Evolutionary conservation across 2,329 filamentous ascomycete species (phyloP), one percentile per base, ranked within the genome.

Genomic region (Penicillium fuscoglaucum): DNA sequence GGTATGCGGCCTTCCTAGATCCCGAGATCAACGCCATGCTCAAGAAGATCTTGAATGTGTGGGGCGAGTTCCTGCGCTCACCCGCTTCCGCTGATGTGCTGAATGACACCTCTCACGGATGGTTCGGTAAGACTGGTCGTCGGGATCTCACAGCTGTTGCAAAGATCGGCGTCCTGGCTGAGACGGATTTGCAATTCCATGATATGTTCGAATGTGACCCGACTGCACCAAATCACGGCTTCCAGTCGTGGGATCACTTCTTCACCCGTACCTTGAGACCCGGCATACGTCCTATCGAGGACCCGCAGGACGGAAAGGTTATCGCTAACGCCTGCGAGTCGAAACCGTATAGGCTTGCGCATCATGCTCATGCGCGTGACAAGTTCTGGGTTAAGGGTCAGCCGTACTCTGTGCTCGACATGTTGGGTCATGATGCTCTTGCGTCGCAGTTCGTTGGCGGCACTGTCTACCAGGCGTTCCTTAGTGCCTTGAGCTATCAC

Each of bases 381-480:
- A 72, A 72, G 7, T 90, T 90, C 78, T 90, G 86, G 82, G 79
- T 86, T 67, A 91, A 90, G 70, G 82, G 80, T 9, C 86, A 90
- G 72, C 86, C 86, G 0, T 90, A 90, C 74, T 88, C 85, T 0
- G 71, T 88, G 19, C 64, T 77, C 2, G 83, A 89, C 68, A 89
- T 89, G 84, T 77, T 90, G 3, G 81, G 77, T 0, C 74, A 84
- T 64, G 84, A 88, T 63, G 67, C 77, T 0, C 70, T 84, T 1
- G 64, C 76, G 0, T n/a, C 55, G 8, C 67, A 83, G 1, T 90
- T 90, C 63, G 80, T 78, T 0, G 84, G 83, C 6, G 88, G 84
- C 1, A 89, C 85, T 0, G 77, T 90, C 29, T 90, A 90, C 71
- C 88, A 91, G 67, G 88, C 87, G 0, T 90, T 89, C 68, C 75